Base-by-base conservation (phyloP, 2,329 filamentous ascomycete genomes). In the Calcarisporium arbuscula region DNA sequence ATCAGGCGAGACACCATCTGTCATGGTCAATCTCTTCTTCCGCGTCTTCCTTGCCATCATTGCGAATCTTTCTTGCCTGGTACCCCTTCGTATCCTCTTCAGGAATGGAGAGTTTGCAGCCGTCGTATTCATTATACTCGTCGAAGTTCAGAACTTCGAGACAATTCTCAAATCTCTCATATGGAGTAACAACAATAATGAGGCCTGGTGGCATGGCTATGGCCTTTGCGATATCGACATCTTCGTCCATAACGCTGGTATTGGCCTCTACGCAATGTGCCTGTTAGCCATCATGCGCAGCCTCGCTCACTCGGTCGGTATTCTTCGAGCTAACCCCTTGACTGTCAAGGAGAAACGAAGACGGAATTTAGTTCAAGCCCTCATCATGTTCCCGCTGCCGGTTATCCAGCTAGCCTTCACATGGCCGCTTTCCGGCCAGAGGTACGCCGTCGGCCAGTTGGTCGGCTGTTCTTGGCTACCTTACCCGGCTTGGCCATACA, bases 241-340 rank as follows among this genome's bases (percentile, higher is more conserved):
- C 10, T 72, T 67, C 25, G 51, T 67, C 19, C 61, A 70, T 41
- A 72, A 72, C 40, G 56, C 65, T 45, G 38, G 28, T 36, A 61
- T 69, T 26, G 64, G 64, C 2, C 46, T 70, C 27, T 77, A 65
- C 49, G 60, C 61, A 26, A 65, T 67, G n/a, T 65, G 67, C 22
- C 57, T 75, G 28, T 66, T 75, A 32, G 67, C 70, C 48, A 67
- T 75, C 38, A 70, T 77, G 63, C 64, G 65, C 11, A 68, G 72
- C 28, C 61, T 78, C 8, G 62, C 72, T 11, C 51, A 59, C 23
- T 70, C 72, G 45, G 62, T 78, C 34, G 62, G 61, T 20, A 49
- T 71, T 18, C 43, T 62, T 33, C 57, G 68, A 3, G 64, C 60
- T 17, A 55, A 57, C 31, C 55, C 58, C 5, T 52, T 67, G 6